phyloP scores from a whole-genome alignment of 1,284 basidiomycete genomes.

The Phellinidium pouzarii region DNA sequence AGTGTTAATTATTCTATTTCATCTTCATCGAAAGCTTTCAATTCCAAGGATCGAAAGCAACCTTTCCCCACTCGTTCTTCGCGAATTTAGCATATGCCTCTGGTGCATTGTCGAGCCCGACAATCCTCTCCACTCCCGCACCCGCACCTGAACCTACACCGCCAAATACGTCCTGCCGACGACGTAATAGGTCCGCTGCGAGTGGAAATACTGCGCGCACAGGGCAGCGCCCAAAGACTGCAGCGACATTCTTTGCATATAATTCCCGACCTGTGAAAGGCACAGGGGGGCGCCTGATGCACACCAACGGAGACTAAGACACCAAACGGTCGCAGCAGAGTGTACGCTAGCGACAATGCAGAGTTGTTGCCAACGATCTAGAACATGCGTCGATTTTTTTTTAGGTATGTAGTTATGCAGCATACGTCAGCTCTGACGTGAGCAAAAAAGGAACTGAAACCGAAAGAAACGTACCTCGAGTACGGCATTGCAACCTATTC shows the following conservation, averaged over 20 bases:
- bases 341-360: slow-evolving; percentile 68
- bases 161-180: slow-evolving; percentile 62
- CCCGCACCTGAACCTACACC: neutral
- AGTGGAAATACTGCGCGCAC: slow-evolving; percentile 73
- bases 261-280: slow-evolving; percentile 58
- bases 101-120: slow-evolving; percentile 47
- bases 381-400: slow-evolving; percentile 8
- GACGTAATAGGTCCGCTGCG: slow-evolving; percentile 65
- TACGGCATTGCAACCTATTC: slow-evolving; percentile 54
- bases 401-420: too few relatives aligned
- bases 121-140: slow-evolving; percentile 46
- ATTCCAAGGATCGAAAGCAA: slow-evolving; percentile 65
- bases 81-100: slow-evolving; percentile 62
- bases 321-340: slow-evolving; percentile 76
- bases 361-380: slow-evolving; percentile 76
- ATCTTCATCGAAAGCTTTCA: slow-evolving; percentile 14
- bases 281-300: slow-evolving; percentile 45
- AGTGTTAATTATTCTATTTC: neutral
- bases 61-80: slow-evolving; percentile 63
- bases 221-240: slow-evolving; percentile 84
- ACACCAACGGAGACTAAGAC: slow-evolving; percentile 77
- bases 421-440: neutral
- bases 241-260: slow-evolving; percentile 78
- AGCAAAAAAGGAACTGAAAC: neutral
- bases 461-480: slow-evolving; percentile 42